phyloP scores from a whole-genome alignment of 257 asterid genomes.

The Craterostigma plantagineum region DNA sequence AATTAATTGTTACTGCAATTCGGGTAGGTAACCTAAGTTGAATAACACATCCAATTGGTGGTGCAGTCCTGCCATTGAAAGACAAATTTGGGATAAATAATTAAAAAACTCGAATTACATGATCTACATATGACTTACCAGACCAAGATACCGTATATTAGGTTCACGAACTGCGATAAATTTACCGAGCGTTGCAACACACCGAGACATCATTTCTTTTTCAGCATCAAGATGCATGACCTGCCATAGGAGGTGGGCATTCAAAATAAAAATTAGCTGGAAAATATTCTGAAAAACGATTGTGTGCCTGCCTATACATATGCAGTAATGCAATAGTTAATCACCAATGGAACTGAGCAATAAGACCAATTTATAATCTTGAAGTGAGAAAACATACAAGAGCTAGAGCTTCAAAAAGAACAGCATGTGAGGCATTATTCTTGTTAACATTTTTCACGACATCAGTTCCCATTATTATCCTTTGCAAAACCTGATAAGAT shows the following conservation, averaged over 20 bases:
- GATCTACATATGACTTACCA: conserved; percentile 25
- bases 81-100: too few species aligned
- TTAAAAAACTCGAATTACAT: too few species aligned
- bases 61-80: too few species aligned
- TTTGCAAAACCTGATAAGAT: conserved; percentile 62
- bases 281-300: too few species aligned
- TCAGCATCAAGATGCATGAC: conserved; percentile 93
- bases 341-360: too few species aligned
- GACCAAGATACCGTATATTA: conserved; percentile 72
- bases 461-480: conserved; percentile 98
- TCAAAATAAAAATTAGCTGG: neutral
- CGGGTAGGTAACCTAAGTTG: too few species aligned
- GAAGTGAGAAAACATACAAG: conserved; percentile 33
- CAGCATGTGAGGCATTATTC: conserved; percentile 99
- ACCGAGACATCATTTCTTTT: conserved; percentile 79
- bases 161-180: conserved; percentile 82
- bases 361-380: neutral
- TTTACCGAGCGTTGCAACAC: conserved; percentile 80
- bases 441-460: conserved; percentile 99
- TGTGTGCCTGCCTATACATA: too few species aligned
- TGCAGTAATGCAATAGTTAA: too few species aligned
- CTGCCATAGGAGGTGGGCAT: conserved; percentile 13
- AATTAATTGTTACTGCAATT: too few species aligned
- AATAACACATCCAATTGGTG: too few species aligned
- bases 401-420: conserved; percentile 97